Conservation (phyloP, 2,329 filamentous ascomycete species). For the Penicillium decumbens region DNA sequence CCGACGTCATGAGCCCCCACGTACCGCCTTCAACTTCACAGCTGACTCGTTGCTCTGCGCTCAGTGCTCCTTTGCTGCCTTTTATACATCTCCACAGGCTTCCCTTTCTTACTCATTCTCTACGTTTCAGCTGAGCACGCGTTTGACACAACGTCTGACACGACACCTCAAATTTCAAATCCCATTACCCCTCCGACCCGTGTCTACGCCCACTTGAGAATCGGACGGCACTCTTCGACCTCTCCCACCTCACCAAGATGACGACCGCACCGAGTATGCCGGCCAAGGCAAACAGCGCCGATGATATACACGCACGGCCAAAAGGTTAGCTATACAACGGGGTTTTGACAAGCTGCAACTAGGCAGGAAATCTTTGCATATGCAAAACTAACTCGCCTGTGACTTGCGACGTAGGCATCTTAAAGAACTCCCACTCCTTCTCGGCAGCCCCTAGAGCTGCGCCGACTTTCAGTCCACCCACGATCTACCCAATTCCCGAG, state of each 20-base stretch:
- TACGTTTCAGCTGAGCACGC: conserved; percentile 7
- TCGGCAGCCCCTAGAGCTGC: conserved; percentile 51
- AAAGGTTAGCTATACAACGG: conserved; percentile 33
- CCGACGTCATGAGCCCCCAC: conserved; percentile 27
- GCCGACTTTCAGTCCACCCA: conserved; percentile 32
- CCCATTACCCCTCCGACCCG: conserved; percentile 9
- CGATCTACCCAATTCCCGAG: conserved; percentile 39
- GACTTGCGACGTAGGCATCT: conserved; percentile 61
- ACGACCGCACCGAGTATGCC: conserved; percentile 24
- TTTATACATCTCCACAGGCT: not conserved
- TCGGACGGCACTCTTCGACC: conserved; percentile 9
- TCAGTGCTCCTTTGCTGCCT: not conserved
- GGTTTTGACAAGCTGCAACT: not conserved
- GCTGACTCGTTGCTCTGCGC: conserved; percentile 7
- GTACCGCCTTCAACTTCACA: conserved; percentile 15
- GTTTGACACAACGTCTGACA: conserved; percentile 9
- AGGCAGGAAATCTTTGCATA: not conserved
- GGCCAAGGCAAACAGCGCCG: conserved; percentile 31
- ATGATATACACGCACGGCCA: conserved; percentile 36
- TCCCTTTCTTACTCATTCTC: not conserved
- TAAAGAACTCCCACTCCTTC: conserved; percentile 76
- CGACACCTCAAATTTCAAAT: conserved; percentile 1
- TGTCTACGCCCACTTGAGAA: conserved; percentile 18
- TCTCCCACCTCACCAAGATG: conserved; percentile 12
- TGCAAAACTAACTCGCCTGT: not conserved